phyloP scores from a whole-genome alignment of 495 filamentous ascomycete species.

The Daldinia bambusicola region DNA sequence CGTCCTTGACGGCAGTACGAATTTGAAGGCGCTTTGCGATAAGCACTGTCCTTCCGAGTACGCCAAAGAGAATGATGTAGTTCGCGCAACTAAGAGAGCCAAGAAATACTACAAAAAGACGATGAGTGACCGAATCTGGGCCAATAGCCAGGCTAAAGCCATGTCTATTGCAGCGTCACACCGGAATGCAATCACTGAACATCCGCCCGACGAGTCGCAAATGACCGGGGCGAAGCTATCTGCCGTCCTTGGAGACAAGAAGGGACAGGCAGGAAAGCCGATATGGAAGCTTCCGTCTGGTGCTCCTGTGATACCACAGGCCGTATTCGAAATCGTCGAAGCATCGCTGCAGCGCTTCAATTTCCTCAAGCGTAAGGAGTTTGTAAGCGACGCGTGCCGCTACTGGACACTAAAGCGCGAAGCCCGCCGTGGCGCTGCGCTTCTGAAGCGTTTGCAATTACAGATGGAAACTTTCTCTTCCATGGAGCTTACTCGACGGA shows the following conservation, averaged over 20 bases:
- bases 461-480: slow-evolving; percentile 95
- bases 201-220: slow-evolving; percentile 66
- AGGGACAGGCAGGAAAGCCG: slow-evolving; percentile 70
- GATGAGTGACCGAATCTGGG: slow-evolving; percentile 89
- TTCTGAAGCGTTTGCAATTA: slow-evolving; percentile 90
- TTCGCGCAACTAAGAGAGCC: slow-evolving; percentile 59
- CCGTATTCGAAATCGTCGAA: slow-evolving; percentile 82
- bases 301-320: slow-evolving; percentile 90
- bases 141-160: slow-evolving; percentile 88
- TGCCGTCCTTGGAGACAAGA: slow-evolving; percentile 75
- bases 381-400: slow-evolving; percentile 88
- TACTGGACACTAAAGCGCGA: slow-evolving; percentile 99
- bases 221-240: slow-evolving; percentile 62
- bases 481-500: slow-evolving; percentile 93
- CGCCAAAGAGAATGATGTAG: slow-evolving; percentile 81
- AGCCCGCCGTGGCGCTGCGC: slow-evolving; percentile 85
- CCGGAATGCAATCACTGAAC: slow-evolving; percentile 66
- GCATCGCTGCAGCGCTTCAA: slow-evolving; percentile 80
- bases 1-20: slow-evolving; percentile 82
- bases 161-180: slow-evolving; percentile 76
- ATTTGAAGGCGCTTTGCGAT: slow-evolving; percentile 94
- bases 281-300: slow-evolving; percentile 96
- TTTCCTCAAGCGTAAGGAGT: slow-evolving; percentile 88
- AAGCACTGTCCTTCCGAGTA: slow-evolving; percentile 94
- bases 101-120: slow-evolving; percentile 83